Percentiles rank a stretch among this genome's conserved stretches.
Evolutionary conservation across 768 basidiomycete genomes (phyloP).

Genomic region (Flagelloscypha sp.): DNA sequence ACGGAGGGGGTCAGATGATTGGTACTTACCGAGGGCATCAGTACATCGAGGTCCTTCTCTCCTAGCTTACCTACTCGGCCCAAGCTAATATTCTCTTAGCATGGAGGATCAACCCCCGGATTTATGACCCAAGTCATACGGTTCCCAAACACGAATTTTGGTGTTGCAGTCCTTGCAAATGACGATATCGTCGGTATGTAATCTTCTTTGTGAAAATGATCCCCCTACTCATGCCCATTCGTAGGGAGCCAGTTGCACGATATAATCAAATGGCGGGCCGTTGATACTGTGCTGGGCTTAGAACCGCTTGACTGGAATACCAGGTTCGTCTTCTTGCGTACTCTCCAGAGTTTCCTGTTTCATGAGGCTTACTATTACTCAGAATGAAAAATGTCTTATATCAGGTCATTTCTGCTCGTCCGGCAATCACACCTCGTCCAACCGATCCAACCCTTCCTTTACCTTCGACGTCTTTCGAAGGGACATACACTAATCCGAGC

Average conservation of each 20-base stretch:
- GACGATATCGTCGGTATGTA: constrained; percentile 28
- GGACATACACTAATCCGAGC: constrained; percentile 24
- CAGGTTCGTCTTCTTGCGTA: constrained; percentile 16
- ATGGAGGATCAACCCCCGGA: constrained; percentile 34
- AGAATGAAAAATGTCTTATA: constrained; percentile 20
- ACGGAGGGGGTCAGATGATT: constrained; percentile 31
- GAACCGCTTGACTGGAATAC: constrained; percentile 29
- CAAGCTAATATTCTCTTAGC: too few species aligned
- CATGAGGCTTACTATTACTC: not conserved
- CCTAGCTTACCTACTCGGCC: too few species aligned
- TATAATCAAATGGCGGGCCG: constrained; percentile 29
- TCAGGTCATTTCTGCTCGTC: constrained; percentile 14
- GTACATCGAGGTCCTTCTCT: too few species aligned
- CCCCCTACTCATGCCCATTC: too few species aligned
- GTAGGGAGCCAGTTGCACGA: constrained; percentile 27
- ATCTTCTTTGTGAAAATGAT: too few species aligned
- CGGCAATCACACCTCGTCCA: constrained; percentile 15
- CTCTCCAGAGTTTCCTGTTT: not conserved
- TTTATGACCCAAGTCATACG: constrained; percentile 23
- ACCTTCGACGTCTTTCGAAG: constrained; percentile 17
- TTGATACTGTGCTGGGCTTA: constrained; percentile 27
- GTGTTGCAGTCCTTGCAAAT: constrained; percentile 31
- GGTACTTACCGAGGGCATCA: constrained; percentile 33
- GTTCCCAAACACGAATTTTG: constrained; percentile 31
- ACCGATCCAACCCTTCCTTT: constrained; percentile 14